These are phyloP conservation scores for Globisporangium cystogenes DNA, from an alignment of 352 stramenopile species.

Conservation along the genomic window DNA sequence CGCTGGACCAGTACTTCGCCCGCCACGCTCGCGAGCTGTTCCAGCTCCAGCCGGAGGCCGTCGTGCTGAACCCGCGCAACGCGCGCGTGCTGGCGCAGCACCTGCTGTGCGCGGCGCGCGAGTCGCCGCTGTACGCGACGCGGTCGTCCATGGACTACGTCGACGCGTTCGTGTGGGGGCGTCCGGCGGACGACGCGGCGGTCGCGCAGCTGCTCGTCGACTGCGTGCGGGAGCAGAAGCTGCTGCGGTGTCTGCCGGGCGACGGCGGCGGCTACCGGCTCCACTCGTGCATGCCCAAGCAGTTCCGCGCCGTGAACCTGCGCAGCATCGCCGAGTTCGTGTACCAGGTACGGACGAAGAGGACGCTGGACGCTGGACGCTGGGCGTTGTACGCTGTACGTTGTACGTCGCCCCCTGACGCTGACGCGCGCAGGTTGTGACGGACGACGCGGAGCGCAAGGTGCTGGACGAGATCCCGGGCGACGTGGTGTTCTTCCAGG, in stretches of 20 bases:
- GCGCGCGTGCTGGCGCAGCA: constrained; percentile 87
- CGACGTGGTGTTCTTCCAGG: constrained; percentile 86
- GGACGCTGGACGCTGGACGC: too few relatives aligned
- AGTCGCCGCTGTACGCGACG: constrained; percentile 84
- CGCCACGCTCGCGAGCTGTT: constrained; percentile 66
- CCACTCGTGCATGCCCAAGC: constrained; percentile 60
- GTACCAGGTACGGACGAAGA: constrained; percentile 47
- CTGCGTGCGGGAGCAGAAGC: constrained; percentile 35
- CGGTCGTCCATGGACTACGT: constrained; percentile 54
- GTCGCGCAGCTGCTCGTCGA: constrained; percentile 4
- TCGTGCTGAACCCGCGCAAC: constrained; percentile 85
- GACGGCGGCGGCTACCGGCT: constrained; percentile 41
- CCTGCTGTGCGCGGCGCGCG: constrained; percentile 91
- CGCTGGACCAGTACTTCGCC: constrained; percentile 92
- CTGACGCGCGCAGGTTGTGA: constrained; percentile 29
- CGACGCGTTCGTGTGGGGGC: constrained; percentile 56
- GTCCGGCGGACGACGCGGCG: neutral
- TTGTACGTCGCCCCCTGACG: too few relatives aligned
- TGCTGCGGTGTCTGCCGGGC: constrained; percentile 26
- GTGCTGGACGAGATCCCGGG: constrained; percentile 87
- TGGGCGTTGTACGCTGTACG: too few relatives aligned
- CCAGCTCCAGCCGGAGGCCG: constrained; percentile 59
- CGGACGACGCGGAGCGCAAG: constrained; percentile 35
- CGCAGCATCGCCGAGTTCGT: constrained; percentile 61
- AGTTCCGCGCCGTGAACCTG: constrained; percentile 49